Conservation (phyloP, 1,139 yeast species). For the Scheffersomyces insectosa region DNA sequence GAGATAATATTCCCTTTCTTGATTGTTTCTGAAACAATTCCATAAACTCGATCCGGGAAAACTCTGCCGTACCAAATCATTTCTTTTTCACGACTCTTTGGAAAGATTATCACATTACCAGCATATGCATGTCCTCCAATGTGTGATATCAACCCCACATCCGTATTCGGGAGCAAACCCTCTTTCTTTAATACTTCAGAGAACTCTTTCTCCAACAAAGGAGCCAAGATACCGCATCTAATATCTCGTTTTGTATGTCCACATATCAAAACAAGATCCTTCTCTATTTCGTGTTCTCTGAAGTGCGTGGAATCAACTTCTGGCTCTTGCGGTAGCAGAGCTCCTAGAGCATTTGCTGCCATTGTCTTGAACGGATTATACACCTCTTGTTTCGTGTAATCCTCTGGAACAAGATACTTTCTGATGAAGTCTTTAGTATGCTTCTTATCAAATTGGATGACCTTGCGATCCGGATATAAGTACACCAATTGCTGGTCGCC, state of each 20-base stretch:
- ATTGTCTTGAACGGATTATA: conserved; percentile 36
- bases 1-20: conserved; percentile 47
- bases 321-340: background rate
- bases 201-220: conserved; percentile 55
- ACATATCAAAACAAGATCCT: conserved; percentile 53
- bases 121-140: conserved; percentile 82
- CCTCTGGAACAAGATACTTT: conserved; percentile 38
- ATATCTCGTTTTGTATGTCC: conserved; percentile 66
- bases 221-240: conserved; percentile 68
- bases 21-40: conserved; percentile 58
- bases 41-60: conserved; percentile 63
- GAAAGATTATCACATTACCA: conserved; percentile 65
- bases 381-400: conserved; percentile 13
- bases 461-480: conserved; percentile 58
- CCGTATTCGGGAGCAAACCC: conserved; percentile 22
- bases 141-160: conserved; percentile 64
- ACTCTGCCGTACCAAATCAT: conserved; percentile 74
- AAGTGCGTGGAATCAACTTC: conserved; percentile 10
- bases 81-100: conserved; percentile 36
- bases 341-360: too few species aligned
- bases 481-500: conserved; percentile 28
- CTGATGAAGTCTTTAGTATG: conserved; percentile 42
- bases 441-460: conserved; percentile 32
- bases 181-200: conserved; percentile 35
- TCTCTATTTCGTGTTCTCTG: conserved; percentile 18